Evolutionary conservation across 352 stramenopile species (phyloP).

Genomic region (Thraustochytrium striatum): DNA sequence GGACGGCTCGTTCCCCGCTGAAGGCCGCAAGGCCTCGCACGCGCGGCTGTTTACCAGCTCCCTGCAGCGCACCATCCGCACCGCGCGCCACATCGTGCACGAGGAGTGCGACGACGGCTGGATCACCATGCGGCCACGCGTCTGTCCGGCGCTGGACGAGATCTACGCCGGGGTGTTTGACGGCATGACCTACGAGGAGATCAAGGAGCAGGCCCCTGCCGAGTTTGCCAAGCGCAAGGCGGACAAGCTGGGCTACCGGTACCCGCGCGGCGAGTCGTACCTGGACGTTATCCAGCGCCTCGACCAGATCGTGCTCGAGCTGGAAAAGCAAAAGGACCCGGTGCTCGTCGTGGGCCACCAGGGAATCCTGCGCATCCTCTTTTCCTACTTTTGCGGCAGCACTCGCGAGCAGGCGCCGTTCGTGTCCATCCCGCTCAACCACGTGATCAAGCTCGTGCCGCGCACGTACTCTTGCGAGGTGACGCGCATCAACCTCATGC

Average conservation of each 20-base stretch:
- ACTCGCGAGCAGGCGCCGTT: conserved; percentile 31
- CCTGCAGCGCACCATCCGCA: conserved; percentile 43
- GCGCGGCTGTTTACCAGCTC: conserved; percentile 34
- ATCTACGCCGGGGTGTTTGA: conserved; percentile 81
- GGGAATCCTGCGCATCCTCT: conserved; percentile 39
- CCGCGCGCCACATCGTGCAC: conserved; percentile 36
- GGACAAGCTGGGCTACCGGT: conserved; percentile 45
- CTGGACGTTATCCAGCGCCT: conserved; percentile 42
- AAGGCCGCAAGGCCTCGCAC: neutral
- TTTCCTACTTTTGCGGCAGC: conserved; percentile 41
- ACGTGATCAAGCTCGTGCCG: conserved; percentile 39
- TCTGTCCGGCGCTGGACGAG: conserved; percentile 81
- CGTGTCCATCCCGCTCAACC: conserved; percentile 39
- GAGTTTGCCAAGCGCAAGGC: conserved; percentile 13
- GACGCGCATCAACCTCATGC: conserved; percentile 3
- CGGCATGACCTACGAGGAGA: conserved; percentile 57
- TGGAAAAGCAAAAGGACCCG: conserved; percentile 25
- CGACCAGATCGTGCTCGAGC: conserved; percentile 39
- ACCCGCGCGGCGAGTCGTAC: conserved; percentile 45
- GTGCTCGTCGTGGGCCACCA: conserved; percentile 44
- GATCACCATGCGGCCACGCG: conserved; percentile 56
- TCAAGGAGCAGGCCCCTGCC: conserved; percentile 45
- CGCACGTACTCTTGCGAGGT: conserved; percentile 27
- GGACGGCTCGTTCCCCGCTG: conserved; percentile 38
- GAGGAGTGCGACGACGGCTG: conserved; percentile 42